Evolutionary conservation across 2,329 filamentous ascomycete genomes (phyloP).

Genomic region (Paraconiothyrium sp.): DNA sequence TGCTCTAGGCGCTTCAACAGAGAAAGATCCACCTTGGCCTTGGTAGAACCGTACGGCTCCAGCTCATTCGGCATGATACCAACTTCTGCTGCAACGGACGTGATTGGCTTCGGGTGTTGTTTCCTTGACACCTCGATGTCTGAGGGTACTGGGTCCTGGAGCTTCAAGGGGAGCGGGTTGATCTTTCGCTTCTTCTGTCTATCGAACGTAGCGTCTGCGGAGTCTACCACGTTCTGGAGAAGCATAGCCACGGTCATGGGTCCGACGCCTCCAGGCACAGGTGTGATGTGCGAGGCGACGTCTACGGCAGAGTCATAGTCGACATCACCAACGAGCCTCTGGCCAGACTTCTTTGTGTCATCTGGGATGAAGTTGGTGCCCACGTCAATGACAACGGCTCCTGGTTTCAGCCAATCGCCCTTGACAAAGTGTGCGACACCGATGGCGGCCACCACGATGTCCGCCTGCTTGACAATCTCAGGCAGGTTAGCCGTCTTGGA

Average conservation of each 20-base stretch:
- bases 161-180: constrained; percentile 82
- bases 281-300: constrained; percentile 92
- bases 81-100: constrained; percentile 81
- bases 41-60: constrained; percentile 93
- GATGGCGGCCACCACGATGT: constrained; percentile 92
- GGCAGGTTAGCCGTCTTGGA: constrained; percentile 81
- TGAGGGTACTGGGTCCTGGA: constrained; percentile 85
- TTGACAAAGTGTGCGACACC: constrained; percentile 88
- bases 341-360: constrained; percentile 87
- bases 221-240: constrained; percentile 91
- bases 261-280: constrained; percentile 94
- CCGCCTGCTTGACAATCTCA: constrained; percentile 80
- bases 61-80: constrained; percentile 90
- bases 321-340: constrained; percentile 93
- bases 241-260: constrained; percentile 99
- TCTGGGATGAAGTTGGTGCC: constrained; percentile 97
- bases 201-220: constrained; percentile 83
- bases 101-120: constrained; percentile 92
- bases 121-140: constrained; percentile 92
- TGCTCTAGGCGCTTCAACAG: constrained; percentile 86
- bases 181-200: constrained; percentile 82
- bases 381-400: constrained; percentile 95
- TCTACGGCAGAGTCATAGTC: constrained; percentile 86
- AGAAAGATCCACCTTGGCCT: constrained; percentile 90
- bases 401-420: constrained; percentile 94